A percentile compares a stretch with the other conserved stretches of the same genome.
Evolutionary conservation across 768 basidiomycete genomes (phyloP).

Genomic region (Lactarius psammicola): DNA sequence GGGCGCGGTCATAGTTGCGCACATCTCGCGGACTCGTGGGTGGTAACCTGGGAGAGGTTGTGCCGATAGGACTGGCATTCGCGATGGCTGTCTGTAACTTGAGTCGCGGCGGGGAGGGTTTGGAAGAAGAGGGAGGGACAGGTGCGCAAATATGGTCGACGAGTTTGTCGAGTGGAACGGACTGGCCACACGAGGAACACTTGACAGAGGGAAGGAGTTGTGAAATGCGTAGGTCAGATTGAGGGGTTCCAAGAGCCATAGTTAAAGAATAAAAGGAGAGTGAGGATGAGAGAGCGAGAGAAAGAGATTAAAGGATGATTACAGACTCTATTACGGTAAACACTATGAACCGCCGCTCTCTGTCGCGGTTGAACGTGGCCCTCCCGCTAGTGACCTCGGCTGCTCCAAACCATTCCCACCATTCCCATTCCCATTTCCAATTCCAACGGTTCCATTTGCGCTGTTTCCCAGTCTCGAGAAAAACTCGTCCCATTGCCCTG

Average conservation of each 20-base stretch:
- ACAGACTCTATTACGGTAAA: not conserved
- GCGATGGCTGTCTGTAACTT: slow-evolving; percentile 2
- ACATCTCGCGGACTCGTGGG: not conserved
- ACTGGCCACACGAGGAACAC: slow-evolving; percentile 73
- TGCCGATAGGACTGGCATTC: not conserved
- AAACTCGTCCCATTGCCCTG: slow-evolving; percentile 83
- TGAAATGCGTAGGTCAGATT: slow-evolving; percentile 41
- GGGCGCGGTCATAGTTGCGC: not conserved
- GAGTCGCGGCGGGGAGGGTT: slow-evolving; percentile 34
- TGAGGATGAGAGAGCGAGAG: not conserved
- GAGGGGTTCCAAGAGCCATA: slow-evolving; percentile 33
- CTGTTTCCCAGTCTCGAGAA: slow-evolving; percentile 49
- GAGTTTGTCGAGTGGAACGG: slow-evolving; percentile 70
- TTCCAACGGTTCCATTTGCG: slow-evolving; percentile 5
- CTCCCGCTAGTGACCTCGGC: not conserved
- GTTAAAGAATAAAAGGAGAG: slow-evolving; percentile 4
- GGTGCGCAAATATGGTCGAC: slow-evolving; percentile 74
- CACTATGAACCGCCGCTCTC: not conserved
- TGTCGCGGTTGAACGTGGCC: not conserved
- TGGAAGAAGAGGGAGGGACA: slow-evolving; percentile 39
- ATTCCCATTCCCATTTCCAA: not conserved
- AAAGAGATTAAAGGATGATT: slow-evolving; percentile 9
- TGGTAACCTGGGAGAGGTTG: not conserved
- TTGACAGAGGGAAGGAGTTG: slow-evolving; percentile 79
- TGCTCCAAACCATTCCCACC: not conserved